Evolutionary conservation across 352 stramenopile genomes (phyloP).

Genomic region (Albugo laibachii): DNA sequence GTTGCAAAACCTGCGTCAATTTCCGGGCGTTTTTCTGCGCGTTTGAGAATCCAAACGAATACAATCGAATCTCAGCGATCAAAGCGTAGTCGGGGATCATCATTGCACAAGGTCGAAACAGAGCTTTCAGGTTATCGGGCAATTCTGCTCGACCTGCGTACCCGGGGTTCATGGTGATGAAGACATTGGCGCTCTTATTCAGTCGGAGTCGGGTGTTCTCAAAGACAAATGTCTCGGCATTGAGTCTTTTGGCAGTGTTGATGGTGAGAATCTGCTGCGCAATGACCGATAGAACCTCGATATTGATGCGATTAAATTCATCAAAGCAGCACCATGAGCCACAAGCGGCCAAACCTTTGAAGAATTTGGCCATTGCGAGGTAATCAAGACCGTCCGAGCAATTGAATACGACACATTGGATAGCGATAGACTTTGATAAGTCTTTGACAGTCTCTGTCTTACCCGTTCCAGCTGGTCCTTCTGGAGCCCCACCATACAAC

Average conservation of each 20-base stretch:
- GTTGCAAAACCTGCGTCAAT: slow-evolving; percentile 83
- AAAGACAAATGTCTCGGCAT: slow-evolving; percentile 84
- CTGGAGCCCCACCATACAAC: slow-evolving; percentile 83
- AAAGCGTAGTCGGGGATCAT: slow-evolving; percentile 92
- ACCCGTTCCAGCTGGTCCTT: slow-evolving; percentile 84
- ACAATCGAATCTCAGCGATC: slow-evolving; percentile 87
- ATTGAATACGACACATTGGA: slow-evolving; percentile 92
- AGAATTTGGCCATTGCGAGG: slow-evolving; percentile 90
- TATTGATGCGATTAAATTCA: slow-evolving; percentile 92
- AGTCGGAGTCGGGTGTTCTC: slow-evolving; percentile 87
- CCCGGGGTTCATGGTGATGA: slow-evolving; percentile 92
- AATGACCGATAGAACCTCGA: slow-evolving; percentile 89
- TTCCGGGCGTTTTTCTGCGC: slow-evolving; percentile 81
- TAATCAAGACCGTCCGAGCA: slow-evolving; percentile 86
- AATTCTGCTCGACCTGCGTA: slow-evolving; percentile 91
- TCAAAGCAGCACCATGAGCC: slow-evolving; percentile 90
- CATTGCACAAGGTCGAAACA: slow-evolving; percentile 89
- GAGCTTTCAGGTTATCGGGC: slow-evolving; percentile 86
- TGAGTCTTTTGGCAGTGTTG: slow-evolving; percentile 79
- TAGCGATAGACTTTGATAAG: slow-evolving; percentile 86
- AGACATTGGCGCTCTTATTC: slow-evolving; percentile 83
- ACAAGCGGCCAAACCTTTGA: slow-evolving; percentile 84
- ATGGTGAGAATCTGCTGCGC: slow-evolving; percentile 90
- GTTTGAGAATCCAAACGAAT: slow-evolving; percentile 85
- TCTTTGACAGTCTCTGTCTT: slow-evolving; percentile 93